Percentiles rank a stretch among this genome's conserved stretches.
Evolutionary conservation across 306 rosid species (phyloP).

Genomic region (Castanea mollissima): DNA sequence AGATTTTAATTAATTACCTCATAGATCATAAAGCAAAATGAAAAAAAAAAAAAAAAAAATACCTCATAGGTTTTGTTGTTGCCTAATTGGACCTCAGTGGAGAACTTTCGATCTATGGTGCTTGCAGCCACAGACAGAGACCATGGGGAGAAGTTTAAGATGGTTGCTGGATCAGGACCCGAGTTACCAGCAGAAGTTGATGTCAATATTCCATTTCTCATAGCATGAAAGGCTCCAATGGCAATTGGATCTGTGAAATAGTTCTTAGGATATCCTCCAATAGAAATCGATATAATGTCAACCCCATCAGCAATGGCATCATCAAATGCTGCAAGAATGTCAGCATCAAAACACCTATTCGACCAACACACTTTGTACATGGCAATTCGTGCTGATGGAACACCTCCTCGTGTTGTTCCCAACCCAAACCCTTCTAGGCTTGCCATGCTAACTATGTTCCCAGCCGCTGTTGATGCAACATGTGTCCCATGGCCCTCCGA

Average conservation of each 20-base stretch:
- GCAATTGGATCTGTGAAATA: not conserved
- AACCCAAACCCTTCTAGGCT: constrained; percentile 35
- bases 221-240: constrained; percentile 2
- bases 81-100: constrained; percentile 4
- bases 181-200: constrained; percentile 9
- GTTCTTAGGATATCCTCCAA: not conserved
- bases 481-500: constrained; percentile 54
- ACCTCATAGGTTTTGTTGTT: constrained; percentile 8
- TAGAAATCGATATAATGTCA: constrained; percentile 38
- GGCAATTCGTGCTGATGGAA: constrained; percentile 49
- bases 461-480: constrained; percentile 52
- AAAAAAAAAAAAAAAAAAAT: too few species aligned
- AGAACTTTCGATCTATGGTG: constrained; percentile 13
- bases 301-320: constrained; percentile 59
- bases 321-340: constrained; percentile 54
- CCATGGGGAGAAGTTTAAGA: constrained; percentile 7
- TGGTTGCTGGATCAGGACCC: not conserved
- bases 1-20: not conserved
- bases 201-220: not conserved
- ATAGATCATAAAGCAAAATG: not conserved
- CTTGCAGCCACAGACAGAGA: constrained; percentile 13
- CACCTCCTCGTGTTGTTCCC: constrained; percentile 57
- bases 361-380: constrained; percentile 52
- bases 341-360: constrained; percentile 25
- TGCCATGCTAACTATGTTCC: constrained; percentile 25